Evolutionary conservation across 345 rosid species (phyloP).

Genomic region (Syzygium aqueum): DNA sequence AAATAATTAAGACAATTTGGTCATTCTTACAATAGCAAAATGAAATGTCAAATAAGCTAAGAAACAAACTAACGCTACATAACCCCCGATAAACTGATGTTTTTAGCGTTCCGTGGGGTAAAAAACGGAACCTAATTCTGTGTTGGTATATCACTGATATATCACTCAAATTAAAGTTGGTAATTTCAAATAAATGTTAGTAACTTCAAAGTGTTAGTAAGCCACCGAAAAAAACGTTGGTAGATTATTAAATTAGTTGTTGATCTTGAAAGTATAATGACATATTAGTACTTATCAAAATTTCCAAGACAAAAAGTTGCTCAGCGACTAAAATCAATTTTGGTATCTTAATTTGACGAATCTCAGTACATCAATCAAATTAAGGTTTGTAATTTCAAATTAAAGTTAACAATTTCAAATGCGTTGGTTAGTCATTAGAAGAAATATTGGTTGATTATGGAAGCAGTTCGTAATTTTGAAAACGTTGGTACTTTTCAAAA

Average conservation of each 20-base stretch:
- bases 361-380: background rate
- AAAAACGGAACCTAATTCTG: background rate
- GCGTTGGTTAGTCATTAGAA: background rate
- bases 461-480: background rate
- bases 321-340: rapidly evolving
- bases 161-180: background rate
- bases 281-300: background rate
- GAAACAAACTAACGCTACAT: background rate
- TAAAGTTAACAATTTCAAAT: no score
- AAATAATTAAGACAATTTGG: background rate
- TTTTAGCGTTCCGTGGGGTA: rapidly evolving
- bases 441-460: background rate
- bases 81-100: rapidly evolving
- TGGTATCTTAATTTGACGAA: no score
- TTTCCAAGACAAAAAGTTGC: background rate
- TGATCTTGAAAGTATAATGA: background rate
- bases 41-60: background rate
- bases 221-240: rapidly evolving
- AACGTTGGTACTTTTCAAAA: background rate
- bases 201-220: background rate
- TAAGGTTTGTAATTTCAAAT: no score
- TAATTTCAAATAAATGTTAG: background rate
- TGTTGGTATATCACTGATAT: background rate
- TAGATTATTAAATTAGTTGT: background rate
- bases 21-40: background rate